These are phyloP conservation scores for Alternaria incomplexa DNA, from an alignment of 2,329 filamentous ascomycete genomes.

Conservation along the genomic window DNA sequence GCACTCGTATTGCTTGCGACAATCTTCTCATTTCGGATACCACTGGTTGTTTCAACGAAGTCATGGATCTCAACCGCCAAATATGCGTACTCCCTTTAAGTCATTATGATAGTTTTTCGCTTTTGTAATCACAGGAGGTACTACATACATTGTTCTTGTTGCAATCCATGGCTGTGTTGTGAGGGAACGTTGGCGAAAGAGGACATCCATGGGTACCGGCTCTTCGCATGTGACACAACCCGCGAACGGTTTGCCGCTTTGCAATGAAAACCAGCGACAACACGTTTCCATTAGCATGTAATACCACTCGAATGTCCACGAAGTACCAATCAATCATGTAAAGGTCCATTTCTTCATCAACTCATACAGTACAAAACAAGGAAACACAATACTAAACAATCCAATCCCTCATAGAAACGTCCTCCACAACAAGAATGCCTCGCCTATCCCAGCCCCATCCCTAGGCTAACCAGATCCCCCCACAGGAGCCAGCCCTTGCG, in stretches of 20 bases:
- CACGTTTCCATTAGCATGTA: too few species aligned
- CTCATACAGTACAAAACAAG: slow-evolving; percentile 4
- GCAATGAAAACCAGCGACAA: too few species aligned
- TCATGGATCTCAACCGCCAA: not conserved
- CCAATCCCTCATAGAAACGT: not conserved
- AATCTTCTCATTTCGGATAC: not conserved
- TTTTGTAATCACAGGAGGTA: too few species aligned
- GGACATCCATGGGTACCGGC: too few species aligned
- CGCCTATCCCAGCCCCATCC: slow-evolving; percentile 11
- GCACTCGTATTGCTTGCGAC: not conserved
- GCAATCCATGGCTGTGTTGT: too few species aligned
- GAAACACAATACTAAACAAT: not conserved
- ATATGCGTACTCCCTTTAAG: too few species aligned
- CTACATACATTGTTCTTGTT: too few species aligned
- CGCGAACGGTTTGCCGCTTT: too few species aligned
- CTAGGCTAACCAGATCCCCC: slow-evolving; percentile 23
- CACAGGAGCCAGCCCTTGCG: slow-evolving; percentile 27
- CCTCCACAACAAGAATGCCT: not conserved
- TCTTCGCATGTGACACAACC: too few species aligned
- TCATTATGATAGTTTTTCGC: too few species aligned
- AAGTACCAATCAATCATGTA: not conserved
- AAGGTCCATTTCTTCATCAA: not conserved
- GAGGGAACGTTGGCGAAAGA: too few species aligned
- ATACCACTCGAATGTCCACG: too few species aligned
- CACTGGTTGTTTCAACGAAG: not conserved